These are phyloP conservation scores for Mycosarcoma mackinlayi DNA, from an alignment of 1,284 basidiomycete genomes.

Conservation along the genomic window DNA sequence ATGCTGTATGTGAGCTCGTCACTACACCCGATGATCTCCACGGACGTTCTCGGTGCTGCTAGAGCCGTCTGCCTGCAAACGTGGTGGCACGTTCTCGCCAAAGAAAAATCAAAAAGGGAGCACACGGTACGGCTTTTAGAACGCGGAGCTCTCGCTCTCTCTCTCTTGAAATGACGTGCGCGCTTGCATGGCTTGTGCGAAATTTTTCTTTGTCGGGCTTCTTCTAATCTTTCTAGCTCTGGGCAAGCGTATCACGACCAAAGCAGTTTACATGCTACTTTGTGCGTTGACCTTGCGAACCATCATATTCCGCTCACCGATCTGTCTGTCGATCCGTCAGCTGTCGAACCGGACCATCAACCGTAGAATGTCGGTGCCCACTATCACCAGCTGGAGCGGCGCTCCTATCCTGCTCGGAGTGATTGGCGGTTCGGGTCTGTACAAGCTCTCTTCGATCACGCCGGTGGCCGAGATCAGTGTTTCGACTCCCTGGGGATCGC, in stretches of 20 bases:
- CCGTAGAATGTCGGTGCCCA: conserved; percentile 31
- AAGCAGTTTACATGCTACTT: not conserved
- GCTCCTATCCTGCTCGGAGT: conserved; percentile 57
- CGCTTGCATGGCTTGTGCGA: conserved; percentile 7
- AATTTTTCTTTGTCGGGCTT: not conserved
- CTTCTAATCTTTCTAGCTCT: not conserved
- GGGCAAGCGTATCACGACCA: too few relatives aligned
- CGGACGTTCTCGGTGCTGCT: too few relatives aligned
- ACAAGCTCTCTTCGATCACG: conserved; percentile 64
- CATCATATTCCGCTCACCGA: not conserved
- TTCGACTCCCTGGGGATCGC: conserved; percentile 86
- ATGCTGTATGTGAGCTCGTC: too few relatives aligned
- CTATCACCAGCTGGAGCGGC: conserved; percentile 45
- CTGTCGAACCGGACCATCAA: not conserved
- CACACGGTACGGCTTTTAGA: too few relatives aligned
- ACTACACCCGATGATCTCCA: too few relatives aligned
- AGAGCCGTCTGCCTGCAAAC: too few relatives aligned
- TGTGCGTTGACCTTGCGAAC: not conserved
- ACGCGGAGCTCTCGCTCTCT: too few relatives aligned
- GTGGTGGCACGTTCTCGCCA: too few relatives aligned
- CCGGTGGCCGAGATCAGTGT: conserved; percentile 59
- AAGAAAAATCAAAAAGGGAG: too few relatives aligned
- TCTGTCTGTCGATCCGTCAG: not conserved
- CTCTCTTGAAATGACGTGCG: conserved; percentile 34
- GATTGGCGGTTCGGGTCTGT: conserved; percentile 65